A percentile compares a stretch with the other conserved stretches of the same genome.
phyloP scores from a whole-genome alignment of 352 stramenopile species.

The Hyaloperonospora arabidopsidis region DNA sequence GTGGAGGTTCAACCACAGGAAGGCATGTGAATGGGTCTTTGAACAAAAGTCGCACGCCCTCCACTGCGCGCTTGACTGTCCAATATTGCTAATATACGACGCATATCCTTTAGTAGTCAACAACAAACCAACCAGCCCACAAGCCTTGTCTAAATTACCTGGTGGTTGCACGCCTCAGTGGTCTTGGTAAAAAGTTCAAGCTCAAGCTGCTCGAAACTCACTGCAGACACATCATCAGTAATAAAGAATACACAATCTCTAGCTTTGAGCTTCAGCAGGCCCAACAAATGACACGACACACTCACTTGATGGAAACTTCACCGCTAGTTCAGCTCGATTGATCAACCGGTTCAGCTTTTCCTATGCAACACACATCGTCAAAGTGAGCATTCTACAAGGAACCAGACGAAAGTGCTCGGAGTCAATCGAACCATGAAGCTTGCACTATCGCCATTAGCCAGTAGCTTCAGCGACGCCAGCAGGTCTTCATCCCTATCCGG shows the following conservation, averaged over 20 bases:
- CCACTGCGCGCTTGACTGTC: slow-evolving; percentile 59
- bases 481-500: slow-evolving; percentile 78
- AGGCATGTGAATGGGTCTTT: slow-evolving; percentile 67
- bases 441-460: slow-evolving; percentile 63
- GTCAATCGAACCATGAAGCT: slow-evolving; percentile 55
- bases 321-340: slow-evolving; percentile 75
- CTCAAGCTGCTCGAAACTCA: slow-evolving; percentile 82
- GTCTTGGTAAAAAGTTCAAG: slow-evolving; percentile 71
- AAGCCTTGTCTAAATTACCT: slow-evolving; percentile 22
- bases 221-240: slow-evolving; percentile 19
- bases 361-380: slow-evolving; percentile 19
- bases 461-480: slow-evolving; percentile 51
- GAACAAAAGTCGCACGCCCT: slow-evolving; percentile 73
- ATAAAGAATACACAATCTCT: background rate
- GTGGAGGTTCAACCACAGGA: slow-evolving; percentile 56
- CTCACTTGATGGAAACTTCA: slow-evolving; percentile 63
- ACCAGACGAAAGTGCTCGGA: background rate
- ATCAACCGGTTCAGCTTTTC: slow-evolving; percentile 79
- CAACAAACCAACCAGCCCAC: background rate
- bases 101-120: background rate
- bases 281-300: background rate
- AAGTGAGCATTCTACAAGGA: background rate
- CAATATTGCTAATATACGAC: slow-evolving; percentile 46
- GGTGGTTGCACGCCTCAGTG: slow-evolving; percentile 47
- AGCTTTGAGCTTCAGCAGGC: background rate